Conservation (phyloP, 1,284 basidiomycete species). For the Tausonia pullulans region DNA sequence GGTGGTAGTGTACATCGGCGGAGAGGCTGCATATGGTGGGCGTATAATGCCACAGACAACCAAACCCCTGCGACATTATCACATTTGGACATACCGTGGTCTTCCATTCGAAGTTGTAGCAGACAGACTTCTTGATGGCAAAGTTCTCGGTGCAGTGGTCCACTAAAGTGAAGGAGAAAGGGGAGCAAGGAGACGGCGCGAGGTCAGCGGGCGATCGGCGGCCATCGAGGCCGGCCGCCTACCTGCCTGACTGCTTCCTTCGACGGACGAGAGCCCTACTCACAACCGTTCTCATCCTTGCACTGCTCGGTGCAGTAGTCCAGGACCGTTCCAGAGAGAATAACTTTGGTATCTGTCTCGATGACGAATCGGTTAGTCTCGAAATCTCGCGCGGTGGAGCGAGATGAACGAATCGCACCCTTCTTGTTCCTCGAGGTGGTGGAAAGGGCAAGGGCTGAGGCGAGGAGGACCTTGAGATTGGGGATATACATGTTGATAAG, state of each 20-base stretch:
- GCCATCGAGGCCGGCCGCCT: no score
- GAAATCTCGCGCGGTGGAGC: not conserved
- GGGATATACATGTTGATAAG: conserved; percentile 28
- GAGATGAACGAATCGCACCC: no score
- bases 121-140: conserved; percentile 29
- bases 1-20: no score
- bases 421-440: conserved; percentile 12
- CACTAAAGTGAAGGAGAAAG: no score
- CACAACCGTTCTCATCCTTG: no score
- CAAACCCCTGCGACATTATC: no score
- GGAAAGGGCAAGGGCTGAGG: conserved; percentile 27
- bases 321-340: conserved; percentile 18
- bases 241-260: no score
- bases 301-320: conserved; percentile 30
- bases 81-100: conserved; percentile 19
- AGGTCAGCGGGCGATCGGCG: no score
- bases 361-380: conserved; percentile 16
- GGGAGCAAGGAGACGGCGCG: no score
- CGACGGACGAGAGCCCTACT: no score
- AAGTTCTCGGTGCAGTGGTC: conserved; percentile 32
- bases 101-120: conserved; percentile 33
- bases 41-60: no score
- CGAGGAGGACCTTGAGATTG: conserved; percentile 25
- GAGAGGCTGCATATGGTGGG: no score
- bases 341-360: conserved; percentile 16